Percentiles rank a stretch among this genome's conserved stretches.
Conservation (phyloP, 495 filamentous ascomycete genomes). For the Penicillium dipodomyicola region DNA sequence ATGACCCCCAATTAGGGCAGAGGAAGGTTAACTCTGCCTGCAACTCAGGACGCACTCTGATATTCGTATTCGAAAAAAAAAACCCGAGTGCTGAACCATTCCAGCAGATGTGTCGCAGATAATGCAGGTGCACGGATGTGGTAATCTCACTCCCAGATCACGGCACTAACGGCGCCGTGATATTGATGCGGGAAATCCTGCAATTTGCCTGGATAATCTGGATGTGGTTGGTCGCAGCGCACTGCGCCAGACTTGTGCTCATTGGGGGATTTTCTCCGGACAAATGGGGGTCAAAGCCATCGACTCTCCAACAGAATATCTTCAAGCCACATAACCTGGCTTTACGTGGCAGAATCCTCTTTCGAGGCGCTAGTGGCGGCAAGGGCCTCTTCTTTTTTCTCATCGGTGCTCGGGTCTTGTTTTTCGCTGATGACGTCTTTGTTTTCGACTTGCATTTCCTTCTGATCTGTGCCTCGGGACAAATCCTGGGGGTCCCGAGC, state of each 20-base stretch:
- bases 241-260: conserved; percentile 15
- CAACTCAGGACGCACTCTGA: neutral
- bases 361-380: conserved; percentile 21
- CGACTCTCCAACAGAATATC: conserved; percentile 14
- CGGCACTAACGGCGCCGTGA: conserved; percentile 14
- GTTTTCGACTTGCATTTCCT: conserved; percentile 14
- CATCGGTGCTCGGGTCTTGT: conserved; percentile 11
- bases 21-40: neutral
- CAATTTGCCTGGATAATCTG: conserved; percentile 14
- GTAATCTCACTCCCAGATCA: conserved; percentile 5
- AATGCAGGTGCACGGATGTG: conserved; percentile 14
- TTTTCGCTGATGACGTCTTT: conserved; percentile 14
- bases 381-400: conserved; percentile 17
- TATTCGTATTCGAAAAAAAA: conserved; percentile 5
- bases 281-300: conserved; percentile 19
- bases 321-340: conserved; percentile 6
- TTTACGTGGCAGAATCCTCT: conserved; percentile 20
- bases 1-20: conserved; percentile 1
- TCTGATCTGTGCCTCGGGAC: conserved; percentile 8
- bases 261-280: conserved; percentile 25
- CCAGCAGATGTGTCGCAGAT: neutral
- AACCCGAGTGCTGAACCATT: neutral
- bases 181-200: conserved; percentile 23
- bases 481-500: conserved; percentile 22
- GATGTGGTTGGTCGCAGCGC: conserved; percentile 14